These are phyloP conservation scores for Cicer arietinum DNA, from an alignment of 306 rosid species.

Conservation along the genomic window DNA sequence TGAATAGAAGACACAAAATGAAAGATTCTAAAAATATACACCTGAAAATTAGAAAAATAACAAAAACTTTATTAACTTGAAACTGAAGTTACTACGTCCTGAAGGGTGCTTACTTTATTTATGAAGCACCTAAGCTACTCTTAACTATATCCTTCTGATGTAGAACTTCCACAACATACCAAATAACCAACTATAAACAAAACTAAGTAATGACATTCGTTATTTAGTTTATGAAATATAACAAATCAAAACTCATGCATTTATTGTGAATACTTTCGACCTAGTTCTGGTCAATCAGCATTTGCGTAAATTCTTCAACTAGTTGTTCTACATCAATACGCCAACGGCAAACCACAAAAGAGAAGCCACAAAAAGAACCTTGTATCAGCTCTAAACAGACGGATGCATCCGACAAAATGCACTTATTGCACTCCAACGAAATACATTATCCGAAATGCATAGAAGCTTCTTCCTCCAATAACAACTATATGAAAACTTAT, in stretches of 20 bases:
- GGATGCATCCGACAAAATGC: slow-evolving; percentile 25
- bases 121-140: slow-evolving; percentile 32
- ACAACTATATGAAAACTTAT: slow-evolving; percentile 38
- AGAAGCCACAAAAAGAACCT: slow-evolving; percentile 35
- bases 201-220: background rate
- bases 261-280: slow-evolving; percentile 32
- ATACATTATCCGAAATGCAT: slow-evolving; percentile 40
- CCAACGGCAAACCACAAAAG: slow-evolving; percentile 29
- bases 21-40: background rate
- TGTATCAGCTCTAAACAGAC: slow-evolving; percentile 23
- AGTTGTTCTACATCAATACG: slow-evolving; percentile 14
- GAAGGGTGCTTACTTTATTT: slow-evolving; percentile 49
- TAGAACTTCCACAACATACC: slow-evolving; percentile 36
- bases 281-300: slow-evolving; percentile 33
- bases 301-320: slow-evolving; percentile 19
- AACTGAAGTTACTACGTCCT: slow-evolving; percentile 27
- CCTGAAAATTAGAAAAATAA: background rate
- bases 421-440: slow-evolving; percentile 33
- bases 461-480: slow-evolving; percentile 40
- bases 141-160: slow-evolving; percentile 28
- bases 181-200: slow-evolving; percentile 24
- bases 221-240: slow-evolving; percentile 33
- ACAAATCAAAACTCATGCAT: slow-evolving; percentile 31
- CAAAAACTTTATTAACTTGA: slow-evolving; percentile 15
- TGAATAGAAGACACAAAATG: background rate